Evolutionary conservation across 1,284 basidiomycete species (phyloP).

Genomic region (Papiliotrema flavescens): DNA sequence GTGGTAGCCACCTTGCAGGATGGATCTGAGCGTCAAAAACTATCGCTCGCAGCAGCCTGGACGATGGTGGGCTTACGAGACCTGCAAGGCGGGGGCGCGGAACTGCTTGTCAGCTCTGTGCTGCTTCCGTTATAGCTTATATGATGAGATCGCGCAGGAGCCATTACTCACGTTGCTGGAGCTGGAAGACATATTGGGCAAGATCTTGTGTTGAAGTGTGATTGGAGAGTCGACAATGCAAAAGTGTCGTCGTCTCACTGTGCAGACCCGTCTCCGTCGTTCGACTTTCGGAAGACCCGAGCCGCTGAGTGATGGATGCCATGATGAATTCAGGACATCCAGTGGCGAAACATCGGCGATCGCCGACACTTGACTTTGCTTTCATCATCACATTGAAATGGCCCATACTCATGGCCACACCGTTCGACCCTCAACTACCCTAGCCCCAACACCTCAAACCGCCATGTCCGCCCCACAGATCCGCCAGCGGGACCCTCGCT

Average conservation of each 20-base stretch:
- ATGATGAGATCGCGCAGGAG: background rate
- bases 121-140: too few relatives aligned
- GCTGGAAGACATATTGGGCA: background rate
- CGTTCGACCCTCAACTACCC: background rate
- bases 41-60: too few relatives aligned
- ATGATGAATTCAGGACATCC: background rate
- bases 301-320: background rate
- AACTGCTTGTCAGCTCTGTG: constrained; percentile 1
- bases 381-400: background rate
- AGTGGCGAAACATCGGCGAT: too few relatives aligned
- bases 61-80: constrained; percentile 23
- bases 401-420: background rate
- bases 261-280: too few relatives aligned
- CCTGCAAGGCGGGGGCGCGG: constrained; percentile 27
- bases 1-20: constrained; percentile 88
- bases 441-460: background rate
- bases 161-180: background rate
- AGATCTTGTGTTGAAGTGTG: background rate
- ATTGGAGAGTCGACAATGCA: too few relatives aligned
- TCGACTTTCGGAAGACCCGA: background rate
- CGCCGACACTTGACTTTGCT: too few relatives aligned
- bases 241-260: too few relatives aligned
- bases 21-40: constrained; percentile 55
- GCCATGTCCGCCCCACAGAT: background rate
- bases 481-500: background rate